phyloP scores from a whole-genome alignment of 805 yeast species.

The Kodamaea kaohsiungensis region DNA sequence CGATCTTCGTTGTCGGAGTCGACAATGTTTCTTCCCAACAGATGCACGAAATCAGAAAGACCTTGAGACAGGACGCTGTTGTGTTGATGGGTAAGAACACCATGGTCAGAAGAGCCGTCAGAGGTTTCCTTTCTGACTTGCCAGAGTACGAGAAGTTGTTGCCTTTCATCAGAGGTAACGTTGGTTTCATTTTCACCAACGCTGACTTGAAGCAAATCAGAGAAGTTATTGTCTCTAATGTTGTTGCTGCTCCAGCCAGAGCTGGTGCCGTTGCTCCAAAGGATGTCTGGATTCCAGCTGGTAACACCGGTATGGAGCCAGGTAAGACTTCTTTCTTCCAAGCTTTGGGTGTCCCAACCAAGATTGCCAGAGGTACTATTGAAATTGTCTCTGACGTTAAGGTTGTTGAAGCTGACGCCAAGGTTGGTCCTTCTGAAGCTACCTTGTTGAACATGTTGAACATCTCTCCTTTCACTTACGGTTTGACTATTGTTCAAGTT shows the following conservation, averaged over 20 bases:
- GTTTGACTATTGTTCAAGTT: constrained; percentile 95
- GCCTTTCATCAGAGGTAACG: constrained; percentile 96
- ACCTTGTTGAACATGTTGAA: constrained; percentile 97
- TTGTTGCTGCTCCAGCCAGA: constrained; percentile 99
- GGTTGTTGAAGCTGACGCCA: constrained; percentile 82
- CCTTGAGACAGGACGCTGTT: constrained; percentile 91
- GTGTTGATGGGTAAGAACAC: constrained; percentile 99
- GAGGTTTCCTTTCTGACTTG: constrained; percentile 89
- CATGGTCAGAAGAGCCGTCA: constrained; percentile 99
- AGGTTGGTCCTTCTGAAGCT: constrained; percentile 99
- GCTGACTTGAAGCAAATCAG: constrained; percentile 88
- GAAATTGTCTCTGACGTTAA: constrained; percentile 97
- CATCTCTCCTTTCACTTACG: constrained; percentile 99
- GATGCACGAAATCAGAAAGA: constrained; percentile 99
- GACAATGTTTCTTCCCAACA: constrained; percentile 99
- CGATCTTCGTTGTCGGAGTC: constrained; percentile 98
- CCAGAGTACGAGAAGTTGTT: constrained; percentile 95
- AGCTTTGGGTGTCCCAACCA: constrained; percentile 99
- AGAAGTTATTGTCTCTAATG: constrained; percentile 84
- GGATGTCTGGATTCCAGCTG: constrained; percentile 97
- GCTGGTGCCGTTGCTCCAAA: constrained; percentile 99
- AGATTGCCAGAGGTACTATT: constrained; percentile 99
- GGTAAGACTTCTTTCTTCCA: constrained; percentile 99
- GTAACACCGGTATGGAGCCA: constrained; percentile 99
- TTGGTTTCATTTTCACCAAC: constrained; percentile 99